These are phyloP conservation scores for Aspergillus terreus DNA, from an alignment of 2,329 filamentous ascomycete species.

Conservation along the genomic window DNA sequence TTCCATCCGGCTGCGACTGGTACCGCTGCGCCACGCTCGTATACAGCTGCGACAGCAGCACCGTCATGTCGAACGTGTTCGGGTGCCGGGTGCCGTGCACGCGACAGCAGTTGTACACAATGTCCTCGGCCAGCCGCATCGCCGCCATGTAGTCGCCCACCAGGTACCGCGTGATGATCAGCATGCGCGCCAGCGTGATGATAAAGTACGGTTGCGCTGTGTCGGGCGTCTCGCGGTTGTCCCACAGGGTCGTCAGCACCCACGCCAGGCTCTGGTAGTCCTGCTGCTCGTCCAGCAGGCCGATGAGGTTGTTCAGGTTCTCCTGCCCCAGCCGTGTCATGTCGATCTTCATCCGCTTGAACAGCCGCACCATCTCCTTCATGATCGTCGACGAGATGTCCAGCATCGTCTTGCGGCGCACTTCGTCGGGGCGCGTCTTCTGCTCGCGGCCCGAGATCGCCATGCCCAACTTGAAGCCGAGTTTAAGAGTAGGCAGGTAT, in stretches of 20 bases:
- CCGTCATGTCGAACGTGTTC: slow-evolving; percentile 48
- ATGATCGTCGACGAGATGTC: slow-evolving; percentile 40
- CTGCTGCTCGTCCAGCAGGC: slow-evolving; percentile 42
- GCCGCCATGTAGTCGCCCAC: slow-evolving; percentile 43
- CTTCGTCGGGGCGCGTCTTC: slow-evolving; percentile 28
- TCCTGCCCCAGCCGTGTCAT: slow-evolving; percentile 39
- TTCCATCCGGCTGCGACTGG: slow-evolving; percentile 28
- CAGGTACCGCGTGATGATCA: slow-evolving; percentile 50
- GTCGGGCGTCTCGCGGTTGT: slow-evolving; percentile 40
- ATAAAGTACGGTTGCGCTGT: slow-evolving; percentile 38
- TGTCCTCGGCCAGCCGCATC: slow-evolving; percentile 50
- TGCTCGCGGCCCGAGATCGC: slow-evolving; percentile 35
- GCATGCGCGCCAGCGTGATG: slow-evolving; percentile 48
- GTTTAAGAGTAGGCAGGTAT: slow-evolving; percentile 28
- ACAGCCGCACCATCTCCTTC: slow-evolving; percentile 37
- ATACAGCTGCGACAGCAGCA: slow-evolving; percentile 50
- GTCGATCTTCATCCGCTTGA: slow-evolving; percentile 41
- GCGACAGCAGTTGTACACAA: slow-evolving; percentile 54
- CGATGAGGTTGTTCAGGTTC: slow-evolving; percentile 42
- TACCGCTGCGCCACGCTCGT: slow-evolving; percentile 41
- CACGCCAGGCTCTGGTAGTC: slow-evolving; percentile 44
- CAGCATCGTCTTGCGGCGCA: slow-evolving; percentile 37
- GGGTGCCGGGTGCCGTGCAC: slow-evolving; percentile 49
- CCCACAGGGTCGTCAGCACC: slow-evolving; percentile 44
- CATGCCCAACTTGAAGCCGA: slow-evolving; percentile 33